Percentiles rank a stretch among this genome's conserved stretches.
phyloP scores from a whole-genome alignment of 2,329 filamentous ascomycete genomes.

The Paecilomyces sp. region DNA sequence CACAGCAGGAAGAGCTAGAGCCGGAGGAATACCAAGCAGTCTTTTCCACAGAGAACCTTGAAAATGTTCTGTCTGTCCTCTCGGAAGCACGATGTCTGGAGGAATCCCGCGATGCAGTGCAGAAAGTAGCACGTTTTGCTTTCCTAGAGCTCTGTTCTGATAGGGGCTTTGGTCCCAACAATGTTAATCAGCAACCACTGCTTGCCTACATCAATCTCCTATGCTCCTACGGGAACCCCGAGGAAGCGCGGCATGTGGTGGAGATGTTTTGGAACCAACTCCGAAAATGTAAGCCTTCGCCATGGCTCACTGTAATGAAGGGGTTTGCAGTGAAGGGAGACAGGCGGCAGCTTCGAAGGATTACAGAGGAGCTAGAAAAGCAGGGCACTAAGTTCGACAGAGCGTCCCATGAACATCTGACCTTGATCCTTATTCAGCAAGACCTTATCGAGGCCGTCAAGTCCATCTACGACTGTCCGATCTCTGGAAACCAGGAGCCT shows the following conservation, averaged over 20 bases:
- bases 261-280: conserved; percentile 31
- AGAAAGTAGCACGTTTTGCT: conserved; percentile 33
- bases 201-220: conserved; percentile 45
- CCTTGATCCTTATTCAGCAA: conserved; percentile 54
- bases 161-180: conserved; percentile 36
- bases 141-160: conserved; percentile 29
- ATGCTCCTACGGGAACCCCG: conserved; percentile 48
- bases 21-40: conserved; percentile 26
- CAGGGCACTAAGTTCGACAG: conserved; percentile 44
- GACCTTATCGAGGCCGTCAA: conserved; percentile 56
- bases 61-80: conserved; percentile 33
- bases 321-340: conserved; percentile 56
- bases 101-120: conserved; percentile 28
- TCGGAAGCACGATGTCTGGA: conserved; percentile 27
- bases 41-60: conserved; percentile 32
- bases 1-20: conserved; percentile 22
- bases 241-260: conserved; percentile 46
- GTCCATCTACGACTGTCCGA: conserved; percentile 57
- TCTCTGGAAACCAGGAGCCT: conserved; percentile 35
- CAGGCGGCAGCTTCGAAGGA: conserved; percentile 52
- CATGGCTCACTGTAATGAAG: conserved; percentile 47
- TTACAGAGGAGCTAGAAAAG: conserved; percentile 47
- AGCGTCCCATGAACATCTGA: conserved; percentile 44
- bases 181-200: conserved; percentile 30
- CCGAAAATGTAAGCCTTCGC: conserved; percentile 20